Evolutionary conservation across 352 stramenopile species (phyloP).

Genomic region (Phytophthora kernoviae): DNA sequence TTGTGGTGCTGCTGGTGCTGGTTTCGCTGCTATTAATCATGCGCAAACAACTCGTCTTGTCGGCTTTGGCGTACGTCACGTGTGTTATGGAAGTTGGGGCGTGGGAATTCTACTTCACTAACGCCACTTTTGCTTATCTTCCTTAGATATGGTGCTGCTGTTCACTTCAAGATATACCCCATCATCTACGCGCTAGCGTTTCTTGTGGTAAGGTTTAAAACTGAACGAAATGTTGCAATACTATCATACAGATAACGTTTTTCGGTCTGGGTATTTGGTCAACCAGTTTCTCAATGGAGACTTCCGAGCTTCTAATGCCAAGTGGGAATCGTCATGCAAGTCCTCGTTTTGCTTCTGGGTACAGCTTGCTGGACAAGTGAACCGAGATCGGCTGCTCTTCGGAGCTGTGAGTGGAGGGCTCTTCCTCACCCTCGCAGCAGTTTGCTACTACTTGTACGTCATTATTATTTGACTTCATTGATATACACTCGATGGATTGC

Average conservation of each 20-base stretch:
- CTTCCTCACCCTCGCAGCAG: constrained; percentile 84
- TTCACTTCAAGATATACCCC: constrained; percentile 99
- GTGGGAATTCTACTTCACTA: not conserved
- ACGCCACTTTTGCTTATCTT: not conserved
- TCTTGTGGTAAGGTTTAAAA: constrained; percentile 68
- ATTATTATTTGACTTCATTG: not conserved
- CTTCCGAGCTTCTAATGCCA: constrained; percentile 53
- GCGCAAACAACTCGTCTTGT: constrained; percentile 75
- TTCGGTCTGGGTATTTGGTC: not conserved
- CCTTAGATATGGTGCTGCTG: constrained; percentile 92
- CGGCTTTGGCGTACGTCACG: constrained; percentile 64
- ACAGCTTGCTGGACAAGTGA: constrained; percentile 56
- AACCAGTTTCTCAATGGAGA: constrained; percentile 74
- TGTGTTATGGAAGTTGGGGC: not conserved
- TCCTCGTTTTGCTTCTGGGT: constrained; percentile 60
- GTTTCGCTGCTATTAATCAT: constrained; percentile 88
- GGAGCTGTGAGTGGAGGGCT: constrained; percentile 83
- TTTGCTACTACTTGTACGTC: constrained; percentile 87
- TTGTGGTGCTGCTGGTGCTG: constrained; percentile 94
- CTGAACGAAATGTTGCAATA: not conserved
- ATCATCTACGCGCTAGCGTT: constrained; percentile 96
- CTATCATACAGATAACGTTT: constrained; percentile 1
- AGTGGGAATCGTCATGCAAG: constrained; percentile 51
- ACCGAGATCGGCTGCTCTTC: constrained; percentile 89
- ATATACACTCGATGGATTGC: not conserved